Base-by-base conservation (phyloP, 345 rosid genomes). In the Trapa bicornis region DNA sequence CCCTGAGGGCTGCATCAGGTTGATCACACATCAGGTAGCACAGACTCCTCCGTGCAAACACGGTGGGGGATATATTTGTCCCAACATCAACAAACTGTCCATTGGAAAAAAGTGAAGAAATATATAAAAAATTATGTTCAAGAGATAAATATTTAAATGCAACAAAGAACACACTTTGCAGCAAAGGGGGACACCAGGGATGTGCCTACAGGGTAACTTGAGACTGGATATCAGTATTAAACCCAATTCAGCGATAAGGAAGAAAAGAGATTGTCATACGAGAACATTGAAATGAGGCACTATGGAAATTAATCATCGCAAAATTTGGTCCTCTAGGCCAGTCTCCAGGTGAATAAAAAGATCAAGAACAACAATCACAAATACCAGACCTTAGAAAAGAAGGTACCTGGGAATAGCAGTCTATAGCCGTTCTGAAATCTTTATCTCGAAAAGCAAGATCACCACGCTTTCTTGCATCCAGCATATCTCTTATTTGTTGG, bases 381-480 rank as follows among this genome's bases (percentile, higher is more conserved):
- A 7, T 33, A 58, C 35, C 36, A 10, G 37, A 15, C 37, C 60
- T 6, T 38, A 6, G 16, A 16, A 11, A 35, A 43, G 63, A 14
- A 42, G 74, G 48, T 69, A 82, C 98, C 98, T 90, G 86, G 75
- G 96, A 82, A 75, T 90, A 93, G 65, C 89, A 87, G 29, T 88
- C 89, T 9, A 90, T 80, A 54, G 97, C 91, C 65, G 89, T 74
- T 71, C 72, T 81, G 67, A 84, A 88, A 75, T 79, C 87, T 79
- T 72, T 88, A 64, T 84, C 87, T 1, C 88, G 80, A 66, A 90
- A 93, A 69, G 91, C 94, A 52, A 78, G 80, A 68, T 93, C 98
- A 4, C 96, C 98, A 64, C 84, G 83, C 75, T 88, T 88, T 80
- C 96, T 85, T 6, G 91, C 91, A 76, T 88, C 94, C 81, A 92